phyloP scores from a whole-genome alignment of 1,284 basidiomycete genomes.

The Porodaedalea pini region DNA sequence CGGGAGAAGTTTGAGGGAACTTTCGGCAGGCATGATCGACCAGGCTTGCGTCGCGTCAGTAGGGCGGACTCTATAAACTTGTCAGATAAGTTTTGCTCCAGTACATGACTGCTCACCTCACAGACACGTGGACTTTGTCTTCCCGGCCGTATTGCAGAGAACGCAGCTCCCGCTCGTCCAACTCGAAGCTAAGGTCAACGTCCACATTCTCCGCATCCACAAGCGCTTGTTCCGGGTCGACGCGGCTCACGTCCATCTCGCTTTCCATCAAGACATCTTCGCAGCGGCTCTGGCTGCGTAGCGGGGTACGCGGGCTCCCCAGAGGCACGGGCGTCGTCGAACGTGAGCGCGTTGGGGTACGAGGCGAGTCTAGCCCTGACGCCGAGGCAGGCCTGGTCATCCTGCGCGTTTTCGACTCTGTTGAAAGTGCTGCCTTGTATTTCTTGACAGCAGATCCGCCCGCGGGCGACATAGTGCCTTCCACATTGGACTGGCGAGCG shows the following conservation, averaged over 20 bases:
- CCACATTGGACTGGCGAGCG: background rate
- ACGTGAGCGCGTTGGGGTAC: constrained; percentile 22
- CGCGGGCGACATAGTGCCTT: background rate
- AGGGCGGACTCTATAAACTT: constrained; percentile 60
- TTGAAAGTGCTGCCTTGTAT: constrained; percentile 40
- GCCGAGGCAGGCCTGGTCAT: constrained; percentile 27
- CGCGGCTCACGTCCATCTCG: constrained; percentile 72
- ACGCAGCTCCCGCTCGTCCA: constrained; percentile 52
- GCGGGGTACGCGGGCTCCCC: constrained; percentile 21
- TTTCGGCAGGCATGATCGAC: constrained; percentile 38
- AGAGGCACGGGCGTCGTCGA: constrained; percentile 46
- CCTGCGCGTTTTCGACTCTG: constrained; percentile 50
- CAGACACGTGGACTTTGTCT: constrained; percentile 86
- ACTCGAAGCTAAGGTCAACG: constrained; percentile 60
- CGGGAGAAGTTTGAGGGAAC: constrained; percentile 56
- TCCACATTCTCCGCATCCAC: constrained; percentile 73
- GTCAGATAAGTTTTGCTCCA: constrained; percentile 10
- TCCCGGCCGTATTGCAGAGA: constrained; percentile 54
- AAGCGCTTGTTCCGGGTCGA: constrained; percentile 72
- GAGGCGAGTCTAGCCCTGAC: constrained; percentile 27
- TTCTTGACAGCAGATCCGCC: constrained; percentile 14
- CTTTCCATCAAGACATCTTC: constrained; percentile 45
- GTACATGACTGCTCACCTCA: constrained; percentile 57
- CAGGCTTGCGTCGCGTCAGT: constrained; percentile 54
- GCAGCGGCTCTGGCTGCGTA: constrained; percentile 32